Evolutionary conservation across 2,329 filamentous ascomycete genomes (phyloP), one percentile per base, ranked within the genome.

Genomic region (Calonectria henricotiae): DNA sequence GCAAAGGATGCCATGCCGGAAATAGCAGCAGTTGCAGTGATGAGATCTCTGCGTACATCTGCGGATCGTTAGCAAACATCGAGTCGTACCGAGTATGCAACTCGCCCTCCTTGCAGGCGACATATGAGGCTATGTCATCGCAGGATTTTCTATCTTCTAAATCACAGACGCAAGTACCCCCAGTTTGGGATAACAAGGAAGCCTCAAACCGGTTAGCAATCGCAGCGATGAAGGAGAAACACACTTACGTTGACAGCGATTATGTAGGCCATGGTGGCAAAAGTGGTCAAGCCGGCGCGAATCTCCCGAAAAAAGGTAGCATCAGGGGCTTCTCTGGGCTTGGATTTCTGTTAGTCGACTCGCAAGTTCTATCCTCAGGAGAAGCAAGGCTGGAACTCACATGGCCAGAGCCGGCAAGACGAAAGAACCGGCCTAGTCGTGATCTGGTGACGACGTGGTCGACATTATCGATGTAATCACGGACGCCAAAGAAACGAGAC

Each of bases 231-330:
- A 35, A 13, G 43, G 15, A 37, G 3, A 20, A 17, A 13, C 23
- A 2, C 5, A 76, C 86, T 76, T 73, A 89, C 89, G 76, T 92
- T 91, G 72, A 92, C 91, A 9, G 92, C 92, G 78, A 96, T 95
- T 76, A 96, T 96, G 82, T 95, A 96, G 15, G 93, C 92, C 93
- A 95, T 94, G 3, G 92, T 93, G 65, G 92, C 91, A 79, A 93
- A 93, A 2, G 94, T 96, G 1, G 94, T 94, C 65, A 96, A 80
- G 1, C 94, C 94, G 35, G 94, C 94, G 32, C 94, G 91, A 68
- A 96, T 84, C 81, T 96, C 94, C 25, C 90, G 92, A 73, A 94
- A 90, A 81, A 96, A 95, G 70, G 88, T 91, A 41, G 92, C 88
- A 43, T 89, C 89, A 69, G 88, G 87, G 60, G 94, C 90, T 78